Evolutionary conservation across 176 grass and related monocot genomes (phyloP).

Genomic region (Avena atlantica): DNA sequence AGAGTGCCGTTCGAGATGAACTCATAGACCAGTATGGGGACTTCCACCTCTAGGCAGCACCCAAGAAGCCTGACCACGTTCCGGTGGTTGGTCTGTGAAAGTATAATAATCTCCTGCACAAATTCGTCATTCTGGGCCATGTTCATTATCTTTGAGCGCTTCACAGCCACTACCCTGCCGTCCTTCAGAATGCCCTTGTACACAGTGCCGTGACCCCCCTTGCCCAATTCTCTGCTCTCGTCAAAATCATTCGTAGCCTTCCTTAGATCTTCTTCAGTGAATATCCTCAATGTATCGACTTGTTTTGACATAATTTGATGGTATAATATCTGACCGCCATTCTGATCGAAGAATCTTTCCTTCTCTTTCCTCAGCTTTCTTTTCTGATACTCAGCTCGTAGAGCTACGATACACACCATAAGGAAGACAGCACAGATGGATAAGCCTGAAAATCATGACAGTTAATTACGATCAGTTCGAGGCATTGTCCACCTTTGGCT

Average conservation of each 20-base stretch:
- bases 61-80: neutral
- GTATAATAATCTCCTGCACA: neutral
- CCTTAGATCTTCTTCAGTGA: constrained; percentile 48
- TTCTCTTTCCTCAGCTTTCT: neutral
- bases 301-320: constrained; percentile 33
- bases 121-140: neutral
- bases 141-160: neutral
- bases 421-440: neutral
- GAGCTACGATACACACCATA: neutral
- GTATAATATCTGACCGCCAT: constrained; percentile 31
- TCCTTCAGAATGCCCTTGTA: constrained; percentile 48
- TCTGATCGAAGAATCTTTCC: constrained; percentile 10
- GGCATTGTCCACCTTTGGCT: neutral
- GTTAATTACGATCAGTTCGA: neutral
- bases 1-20: neutral
- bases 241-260: constrained; percentile 48
- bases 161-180: constrained; percentile 31
- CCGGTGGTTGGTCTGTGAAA: neutral
- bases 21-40: neutral
- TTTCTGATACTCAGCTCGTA: neutral
- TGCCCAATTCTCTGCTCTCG: constrained; percentile 20
- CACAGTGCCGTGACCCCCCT: constrained; percentile 51
- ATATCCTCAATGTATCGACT: constrained; percentile 39
- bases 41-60: neutral
- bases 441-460: neutral